Evolutionary conservation across 2,329 filamentous ascomycete species (phyloP).

Genomic region (Epichloe elymi): DNA sequence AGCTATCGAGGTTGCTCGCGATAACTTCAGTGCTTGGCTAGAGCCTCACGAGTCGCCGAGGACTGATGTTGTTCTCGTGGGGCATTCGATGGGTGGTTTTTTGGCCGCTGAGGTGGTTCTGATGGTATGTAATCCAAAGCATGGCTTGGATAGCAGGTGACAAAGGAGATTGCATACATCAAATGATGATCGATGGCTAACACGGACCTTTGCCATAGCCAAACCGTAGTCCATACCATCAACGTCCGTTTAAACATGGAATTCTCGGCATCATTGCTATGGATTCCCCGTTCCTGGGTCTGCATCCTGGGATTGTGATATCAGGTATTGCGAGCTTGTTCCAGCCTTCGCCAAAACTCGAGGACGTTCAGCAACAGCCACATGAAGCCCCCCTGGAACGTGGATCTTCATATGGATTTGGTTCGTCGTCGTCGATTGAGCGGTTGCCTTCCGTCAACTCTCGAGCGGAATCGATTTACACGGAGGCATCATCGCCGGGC

Average conservation of each 20-base stretch:
- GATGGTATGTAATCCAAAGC: constrained; percentile 27
- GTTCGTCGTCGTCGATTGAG: constrained; percentile 9
- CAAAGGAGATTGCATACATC: too few relatives aligned
- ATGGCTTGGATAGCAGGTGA: neutral
- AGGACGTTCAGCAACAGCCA: neutral
- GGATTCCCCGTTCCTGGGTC: constrained; percentile 75
- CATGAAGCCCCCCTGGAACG: neutral
- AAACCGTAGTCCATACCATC: constrained; percentile 19
- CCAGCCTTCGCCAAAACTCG: constrained; percentile 25
- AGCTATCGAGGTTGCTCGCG: constrained; percentile 57
- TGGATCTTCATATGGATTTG: neutral
- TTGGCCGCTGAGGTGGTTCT: constrained; percentile 68
- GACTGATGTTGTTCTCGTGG: constrained; percentile 71
- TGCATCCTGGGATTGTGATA: constrained; percentile 79
- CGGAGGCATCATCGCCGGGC: neutral
- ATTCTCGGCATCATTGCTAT: constrained; percentile 72
- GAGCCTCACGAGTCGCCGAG: constrained; percentile 58
- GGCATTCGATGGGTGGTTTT: constrained; percentile 90
- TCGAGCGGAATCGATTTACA: neutral
- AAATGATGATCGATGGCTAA: neutral
- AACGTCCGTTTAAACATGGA: constrained; percentile 49
- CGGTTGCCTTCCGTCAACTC: constrained; percentile 10
- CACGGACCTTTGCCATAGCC: constrained; percentile 13
- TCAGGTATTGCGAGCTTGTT: constrained; percentile 73
- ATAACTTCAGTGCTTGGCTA: constrained; percentile 77